Percentiles rank a stretch among this genome's conserved stretches.
These are phyloP conservation scores for Chloromonas sp. DNA, from an alignment of 163 green algal genomes.

Conservation along the genomic window DNA sequence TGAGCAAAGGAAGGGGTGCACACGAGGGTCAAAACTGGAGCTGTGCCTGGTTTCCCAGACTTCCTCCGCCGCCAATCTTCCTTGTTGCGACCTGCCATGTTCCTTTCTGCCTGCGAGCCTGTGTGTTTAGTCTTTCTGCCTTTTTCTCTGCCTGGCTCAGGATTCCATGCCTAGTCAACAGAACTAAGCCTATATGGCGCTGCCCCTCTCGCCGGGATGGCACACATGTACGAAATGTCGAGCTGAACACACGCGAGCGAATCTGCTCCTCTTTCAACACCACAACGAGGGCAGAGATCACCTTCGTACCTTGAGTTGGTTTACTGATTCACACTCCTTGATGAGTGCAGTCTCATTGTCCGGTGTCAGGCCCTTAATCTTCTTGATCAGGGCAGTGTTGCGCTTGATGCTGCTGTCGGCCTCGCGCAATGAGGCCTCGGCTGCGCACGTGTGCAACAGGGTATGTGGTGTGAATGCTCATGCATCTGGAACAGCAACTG, in stretches of 20 bases:
- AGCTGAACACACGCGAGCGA: background rate
- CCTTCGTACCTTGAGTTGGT: constrained; percentile 62
- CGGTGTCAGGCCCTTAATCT: constrained; percentile 43
- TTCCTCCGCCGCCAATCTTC: too few relatives aligned
- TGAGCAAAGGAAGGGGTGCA: too few relatives aligned
- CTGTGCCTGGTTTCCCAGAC: too few relatives aligned
- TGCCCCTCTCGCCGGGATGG: background rate
- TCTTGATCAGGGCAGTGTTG: constrained; percentile 84
- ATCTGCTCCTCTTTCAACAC: background rate
- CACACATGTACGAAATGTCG: background rate
- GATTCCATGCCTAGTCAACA: too few relatives aligned
- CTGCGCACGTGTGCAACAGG: constrained; percentile 23
- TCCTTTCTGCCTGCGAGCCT: too few relatives aligned
- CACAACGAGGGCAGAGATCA: background rate
- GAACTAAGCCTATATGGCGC: too few relatives aligned
- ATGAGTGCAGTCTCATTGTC: constrained; percentile 58
- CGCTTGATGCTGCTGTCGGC: constrained; percentile 89
- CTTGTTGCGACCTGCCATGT: too few relatives aligned
- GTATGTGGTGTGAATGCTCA: too few relatives aligned
- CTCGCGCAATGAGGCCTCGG: constrained; percentile 55
- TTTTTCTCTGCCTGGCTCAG: too few relatives aligned
- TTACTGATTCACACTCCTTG: constrained; percentile 76
- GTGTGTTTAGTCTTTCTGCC: too few relatives aligned
- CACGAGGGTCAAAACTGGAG: too few relatives aligned
- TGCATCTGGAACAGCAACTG: too few relatives aligned